phyloP scores from a whole-genome alignment of 768 basidiomycete species.

The Russula lepida region DNA sequence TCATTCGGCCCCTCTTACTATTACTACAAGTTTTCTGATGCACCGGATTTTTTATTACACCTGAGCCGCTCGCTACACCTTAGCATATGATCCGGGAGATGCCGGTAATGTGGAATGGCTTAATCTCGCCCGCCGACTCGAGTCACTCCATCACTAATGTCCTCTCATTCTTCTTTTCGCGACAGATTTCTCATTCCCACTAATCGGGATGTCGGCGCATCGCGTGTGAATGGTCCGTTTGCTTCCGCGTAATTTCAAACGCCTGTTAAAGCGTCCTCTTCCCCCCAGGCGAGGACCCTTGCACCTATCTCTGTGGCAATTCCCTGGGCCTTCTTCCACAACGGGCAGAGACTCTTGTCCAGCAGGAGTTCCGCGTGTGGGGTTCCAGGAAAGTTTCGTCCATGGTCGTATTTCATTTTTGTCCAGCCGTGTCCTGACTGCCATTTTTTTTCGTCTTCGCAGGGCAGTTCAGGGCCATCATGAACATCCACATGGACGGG shows the following conservation, averaged over 20 bases:
- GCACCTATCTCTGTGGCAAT: slow-evolving; percentile 92
- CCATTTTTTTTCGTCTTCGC: slow-evolving; percentile 13
- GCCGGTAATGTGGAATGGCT: not conserved
- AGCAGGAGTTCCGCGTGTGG: slow-evolving; percentile 85
- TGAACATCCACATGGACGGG: slow-evolving; percentile 71
- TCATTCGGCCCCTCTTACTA: not conserved
- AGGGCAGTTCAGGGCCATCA: slow-evolving; percentile 90
- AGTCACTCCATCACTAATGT: not conserved
- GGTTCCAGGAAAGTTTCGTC: slow-evolving; percentile 44
- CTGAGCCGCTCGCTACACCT: too few species aligned
- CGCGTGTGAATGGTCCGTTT: slow-evolving; percentile 20
- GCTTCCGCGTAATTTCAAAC: slow-evolving; percentile 9
- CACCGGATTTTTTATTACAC: not conserved
- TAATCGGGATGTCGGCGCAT: slow-evolving; percentile 42
- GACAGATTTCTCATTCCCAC: slow-evolving; percentile 31
- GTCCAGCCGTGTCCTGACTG: slow-evolving; percentile 15
- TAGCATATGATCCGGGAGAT: not conserved
- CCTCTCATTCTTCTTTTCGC: slow-evolving; percentile 8
- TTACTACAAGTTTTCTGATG: not conserved
- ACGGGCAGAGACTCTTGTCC: slow-evolving; percentile 58
- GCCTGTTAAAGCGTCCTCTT: slow-evolving; percentile 9
- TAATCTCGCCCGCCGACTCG: not conserved
- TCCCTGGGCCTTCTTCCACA: slow-evolving; percentile 82
- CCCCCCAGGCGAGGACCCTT: slow-evolving; percentile 38
- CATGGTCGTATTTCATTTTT: slow-evolving; percentile 17